Base-by-base conservation (phyloP, 345 rosid genomes). In the Brassica nigra region DNA sequence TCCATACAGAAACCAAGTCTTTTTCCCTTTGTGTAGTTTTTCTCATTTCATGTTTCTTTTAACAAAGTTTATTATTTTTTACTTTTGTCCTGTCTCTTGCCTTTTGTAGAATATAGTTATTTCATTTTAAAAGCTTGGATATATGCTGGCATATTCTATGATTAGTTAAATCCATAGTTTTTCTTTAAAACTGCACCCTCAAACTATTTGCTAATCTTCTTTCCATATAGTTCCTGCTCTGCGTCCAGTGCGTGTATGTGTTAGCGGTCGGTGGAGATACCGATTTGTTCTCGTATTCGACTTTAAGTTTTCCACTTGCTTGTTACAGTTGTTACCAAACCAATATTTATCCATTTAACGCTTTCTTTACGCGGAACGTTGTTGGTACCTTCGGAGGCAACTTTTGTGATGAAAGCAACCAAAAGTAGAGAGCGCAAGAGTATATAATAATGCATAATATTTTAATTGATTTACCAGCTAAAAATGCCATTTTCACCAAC, bases 401-500 rank as follows among this genome's bases (percentile, higher is more conserved):
- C 71, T 78, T 78, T 71, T 55, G 16, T 65, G 61, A 39, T 39
- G 72, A 8, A 66, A 55, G 64, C 76, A 54, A 71, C 66, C 47
- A 64, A 71, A 69, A 29, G 31, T 20, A 36, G 16, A 68, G 57
- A 55, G 4, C 14, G 55, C 62, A 34, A 34, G 27, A 31, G 34
- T 30, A 63, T 1, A 49, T 14, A 49, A 4, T 49, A 18, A 16
- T 14, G 27, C 1, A 2, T 5, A 57, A 28, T 70, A 55, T 55
- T 55, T 72, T 55, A 28, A 78, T 66, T 44, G 39, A 58, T 64
- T 14, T 54, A 66, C 67, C 81, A 78, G 74, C 74, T 58, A 67
- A 31, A 31, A 73, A 66, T 47, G 23, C 15, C 27, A 67, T 66
- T 44, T 34, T 5, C 77, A 67, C 69, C 78, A 31, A 42, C 42